Conservation (phyloP, 2,329 filamentous ascomycete genomes). For the Chaetoscypha palmicola region DNA sequence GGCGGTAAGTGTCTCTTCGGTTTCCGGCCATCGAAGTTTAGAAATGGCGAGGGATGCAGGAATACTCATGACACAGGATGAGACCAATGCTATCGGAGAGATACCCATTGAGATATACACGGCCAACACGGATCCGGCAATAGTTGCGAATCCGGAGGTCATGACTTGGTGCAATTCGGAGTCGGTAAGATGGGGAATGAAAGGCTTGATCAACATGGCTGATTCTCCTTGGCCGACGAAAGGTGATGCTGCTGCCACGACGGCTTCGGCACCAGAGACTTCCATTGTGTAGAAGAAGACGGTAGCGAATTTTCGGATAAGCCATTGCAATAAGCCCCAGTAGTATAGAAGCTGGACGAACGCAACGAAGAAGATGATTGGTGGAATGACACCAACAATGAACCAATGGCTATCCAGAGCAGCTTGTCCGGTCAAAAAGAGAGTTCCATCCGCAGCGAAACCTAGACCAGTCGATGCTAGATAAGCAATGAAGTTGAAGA, state of each 20-base stretch:
- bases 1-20: constrained; percentile 76
- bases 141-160: constrained; percentile 88
- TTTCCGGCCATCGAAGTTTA: constrained; percentile 85
- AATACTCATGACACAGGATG: constrained; percentile 92
- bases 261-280: constrained; percentile 86
- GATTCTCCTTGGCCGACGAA: constrained; percentile 95
- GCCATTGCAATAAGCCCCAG: constrained; percentile 78
- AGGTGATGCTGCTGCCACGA: constrained; percentile 84
- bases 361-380: constrained; percentile 94
- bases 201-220: constrained; percentile 84
- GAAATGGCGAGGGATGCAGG: constrained; percentile 83
- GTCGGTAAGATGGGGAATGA: constrained; percentile 75
- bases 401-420: constrained; percentile 53
- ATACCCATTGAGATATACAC: constrained; percentile 80
- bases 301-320: constrained; percentile 75
- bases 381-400: constrained; percentile 71
- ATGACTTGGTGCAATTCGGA: constrained; percentile 90
- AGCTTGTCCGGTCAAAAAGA: constrained; percentile 56
- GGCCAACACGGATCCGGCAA: constrained; percentile 79
- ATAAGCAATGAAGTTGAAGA: constrained; percentile 80
- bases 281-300: constrained; percentile 89
- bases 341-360: constrained; percentile 85
- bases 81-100: constrained; percentile 78
- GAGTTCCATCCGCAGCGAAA: constrained; percentile 66
- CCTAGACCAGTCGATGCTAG: constrained; percentile 68